Evolutionary conservation across 2,329 filamentous ascomycete species (phyloP).

Genomic region (Colletotrichum eleusines): DNA sequence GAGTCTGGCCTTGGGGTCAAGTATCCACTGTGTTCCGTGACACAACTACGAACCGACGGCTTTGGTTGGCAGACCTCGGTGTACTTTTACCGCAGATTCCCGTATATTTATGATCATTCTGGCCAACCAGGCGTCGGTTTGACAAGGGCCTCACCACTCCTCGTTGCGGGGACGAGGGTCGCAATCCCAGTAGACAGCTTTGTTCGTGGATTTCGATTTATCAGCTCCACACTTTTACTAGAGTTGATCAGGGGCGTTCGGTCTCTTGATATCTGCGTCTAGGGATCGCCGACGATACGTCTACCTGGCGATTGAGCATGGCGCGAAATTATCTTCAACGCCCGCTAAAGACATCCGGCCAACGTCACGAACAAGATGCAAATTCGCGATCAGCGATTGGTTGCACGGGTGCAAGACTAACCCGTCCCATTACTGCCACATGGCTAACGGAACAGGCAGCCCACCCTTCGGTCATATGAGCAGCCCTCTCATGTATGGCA

Average conservation of each 20-base stretch:
- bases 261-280: neutral
- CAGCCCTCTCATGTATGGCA: neutral
- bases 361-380: neutral
- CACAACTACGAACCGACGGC: neutral
- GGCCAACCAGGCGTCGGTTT: neutral
- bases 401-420: neutral
- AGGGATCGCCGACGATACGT: neutral
- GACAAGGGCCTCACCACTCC: neutral
- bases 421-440: neutral
- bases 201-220: constrained; percentile 34
- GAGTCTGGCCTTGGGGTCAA: neutral
- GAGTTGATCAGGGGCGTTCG: neutral
- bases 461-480: neutral
- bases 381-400: neutral
- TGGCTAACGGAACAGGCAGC: neutral
- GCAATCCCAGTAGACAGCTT: neutral
- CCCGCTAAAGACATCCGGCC: neutral
- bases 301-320: neutral
- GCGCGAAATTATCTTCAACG: neutral
- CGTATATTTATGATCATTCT: neutral
- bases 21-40: neutral
- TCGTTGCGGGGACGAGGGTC: neutral
- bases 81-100: neutral
- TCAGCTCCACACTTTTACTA: constrained; percentile 5
- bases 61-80: constrained; percentile 1